These are phyloP conservation scores for Cladosporium sp. DNA, from an alignment of 2,329 filamentous ascomycete genomes.

Conservation along the genomic window DNA sequence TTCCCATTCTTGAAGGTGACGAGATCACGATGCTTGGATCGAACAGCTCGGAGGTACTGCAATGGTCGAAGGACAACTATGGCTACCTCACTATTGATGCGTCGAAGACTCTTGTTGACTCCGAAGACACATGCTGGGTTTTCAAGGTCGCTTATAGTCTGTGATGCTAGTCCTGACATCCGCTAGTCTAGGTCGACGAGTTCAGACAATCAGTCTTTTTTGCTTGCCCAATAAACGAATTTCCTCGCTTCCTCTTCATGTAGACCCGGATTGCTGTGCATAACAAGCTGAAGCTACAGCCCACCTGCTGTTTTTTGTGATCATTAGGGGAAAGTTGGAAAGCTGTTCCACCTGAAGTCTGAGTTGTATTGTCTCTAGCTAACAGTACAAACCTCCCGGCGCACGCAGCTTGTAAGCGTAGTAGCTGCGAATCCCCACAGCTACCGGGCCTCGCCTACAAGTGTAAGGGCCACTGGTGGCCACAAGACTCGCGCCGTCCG, in stretches of 20 bases:
- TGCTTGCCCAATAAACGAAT: background rate
- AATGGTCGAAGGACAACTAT: background rate
- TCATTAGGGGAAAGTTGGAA: background rate
- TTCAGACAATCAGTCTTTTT: background rate
- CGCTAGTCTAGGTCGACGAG: background rate
- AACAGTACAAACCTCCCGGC: background rate
- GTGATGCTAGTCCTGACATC: background rate
- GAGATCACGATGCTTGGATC: constrained; percentile 46
- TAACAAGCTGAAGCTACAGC: background rate
- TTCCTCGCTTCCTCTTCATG: background rate
- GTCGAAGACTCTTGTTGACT: background rate
- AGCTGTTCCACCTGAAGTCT: background rate
- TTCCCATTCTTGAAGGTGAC: constrained; percentile 53
- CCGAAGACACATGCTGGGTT: constrained; percentile 1
- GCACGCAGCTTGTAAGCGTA: background rate
- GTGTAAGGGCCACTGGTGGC: background rate
- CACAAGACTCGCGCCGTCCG: background rate
- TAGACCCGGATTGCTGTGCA: background rate
- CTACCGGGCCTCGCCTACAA: background rate
- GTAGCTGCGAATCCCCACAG: background rate
- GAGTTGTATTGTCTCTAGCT: background rate
- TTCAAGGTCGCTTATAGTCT: background rate
- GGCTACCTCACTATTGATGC: background rate
- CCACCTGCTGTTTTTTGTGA: background rate
- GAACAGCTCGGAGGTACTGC: background rate